Percentiles rank a stretch among this genome's conserved stretches.
phyloP scores from a whole-genome alignment of 2,329 filamentous ascomycete genomes.

The Cryphonectria naterciae region DNA sequence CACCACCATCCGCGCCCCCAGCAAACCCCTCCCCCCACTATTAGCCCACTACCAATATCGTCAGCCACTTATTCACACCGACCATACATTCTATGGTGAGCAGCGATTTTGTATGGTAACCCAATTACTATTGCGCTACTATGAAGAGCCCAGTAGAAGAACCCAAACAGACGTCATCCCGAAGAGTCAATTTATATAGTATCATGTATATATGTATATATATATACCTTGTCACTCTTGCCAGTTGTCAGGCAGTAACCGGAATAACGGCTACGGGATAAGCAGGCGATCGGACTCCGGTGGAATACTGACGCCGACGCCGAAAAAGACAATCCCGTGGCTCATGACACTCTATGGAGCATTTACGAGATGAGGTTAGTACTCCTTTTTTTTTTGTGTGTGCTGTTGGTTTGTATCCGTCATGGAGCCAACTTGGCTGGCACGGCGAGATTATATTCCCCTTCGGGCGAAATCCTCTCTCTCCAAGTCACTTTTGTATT shows the following conservation, averaged over 20 bases:
- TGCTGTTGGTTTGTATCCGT: not conserved
- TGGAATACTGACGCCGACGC: conserved; percentile 11
- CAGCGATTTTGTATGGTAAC: not conserved
- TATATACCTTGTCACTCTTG: not conserved
- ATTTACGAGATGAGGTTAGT: conserved; percentile 7
- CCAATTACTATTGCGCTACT: too few species aligned
- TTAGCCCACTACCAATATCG: not conserved
- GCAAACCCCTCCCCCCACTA: not conserved
- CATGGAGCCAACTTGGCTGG: not conserved
- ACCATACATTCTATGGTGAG: too few species aligned
- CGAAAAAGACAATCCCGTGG: not conserved
- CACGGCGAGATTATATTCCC: not conserved
- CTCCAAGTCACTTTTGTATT: not conserved
- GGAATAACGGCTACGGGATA: not conserved
- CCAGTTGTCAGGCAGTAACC: too few species aligned
- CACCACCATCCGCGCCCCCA: not conserved
- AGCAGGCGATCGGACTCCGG: conserved; percentile 4
- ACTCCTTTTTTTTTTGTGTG: not conserved
- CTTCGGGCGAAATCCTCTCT: not conserved
- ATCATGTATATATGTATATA: too few species aligned
- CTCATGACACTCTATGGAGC: not conserved
- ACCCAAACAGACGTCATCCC: not conserved
- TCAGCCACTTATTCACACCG: too few species aligned
- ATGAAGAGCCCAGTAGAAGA: too few species aligned
- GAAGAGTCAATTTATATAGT: not conserved